Evolutionary conservation across 495 filamentous ascomycete species (phyloP).

Genomic region (Bryoglossum gracile): DNA sequence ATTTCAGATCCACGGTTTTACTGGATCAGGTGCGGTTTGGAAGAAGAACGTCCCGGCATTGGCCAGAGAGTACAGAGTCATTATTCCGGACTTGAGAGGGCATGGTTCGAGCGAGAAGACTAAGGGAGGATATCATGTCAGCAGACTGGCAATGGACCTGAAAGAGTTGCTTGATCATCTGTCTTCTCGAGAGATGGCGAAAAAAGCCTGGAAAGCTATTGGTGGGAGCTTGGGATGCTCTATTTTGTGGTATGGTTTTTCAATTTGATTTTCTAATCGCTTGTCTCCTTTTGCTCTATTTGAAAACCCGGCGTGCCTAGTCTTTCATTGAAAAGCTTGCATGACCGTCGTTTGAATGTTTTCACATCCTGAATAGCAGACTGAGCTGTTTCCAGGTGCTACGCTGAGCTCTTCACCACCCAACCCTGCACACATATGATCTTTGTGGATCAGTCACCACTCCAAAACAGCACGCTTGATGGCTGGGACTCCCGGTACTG

Average conservation of each 20-base stretch:
- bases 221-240: slow-evolving; percentile 41
- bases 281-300: neutral
- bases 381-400: slow-evolving; percentile 22
- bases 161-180: slow-evolving; percentile 30
- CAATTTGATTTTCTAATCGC: neutral
- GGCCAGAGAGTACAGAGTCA: slow-evolving; percentile 19
- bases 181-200: neutral
- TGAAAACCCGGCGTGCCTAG: no score
- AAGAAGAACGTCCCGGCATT: slow-evolving; percentile 30
- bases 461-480: slow-evolving; percentile 32
- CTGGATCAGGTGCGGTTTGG: slow-evolving; percentile 37
- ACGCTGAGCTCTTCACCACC: slow-evolving; percentile 35
- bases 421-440: slow-evolving; percentile 28
- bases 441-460: slow-evolving; percentile 41
- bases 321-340: neutral
- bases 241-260: slow-evolving; percentile 38
- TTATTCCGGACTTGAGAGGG: slow-evolving; percentile 38
- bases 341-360: slow-evolving; percentile 14
- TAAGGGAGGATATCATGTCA: slow-evolving; percentile 37
- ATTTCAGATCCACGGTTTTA: slow-evolving; percentile 42
- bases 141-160: slow-evolving; percentile 37
- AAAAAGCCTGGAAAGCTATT: slow-evolving; percentile 24
- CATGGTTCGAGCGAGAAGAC: slow-evolving; percentile 33
- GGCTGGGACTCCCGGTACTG: slow-evolving; percentile 26
- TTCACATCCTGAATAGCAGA: neutral